phyloP scores from a whole-genome alignment of 2,329 filamentous ascomycete genomes.

The Keithomyces neogunnii region DNA sequence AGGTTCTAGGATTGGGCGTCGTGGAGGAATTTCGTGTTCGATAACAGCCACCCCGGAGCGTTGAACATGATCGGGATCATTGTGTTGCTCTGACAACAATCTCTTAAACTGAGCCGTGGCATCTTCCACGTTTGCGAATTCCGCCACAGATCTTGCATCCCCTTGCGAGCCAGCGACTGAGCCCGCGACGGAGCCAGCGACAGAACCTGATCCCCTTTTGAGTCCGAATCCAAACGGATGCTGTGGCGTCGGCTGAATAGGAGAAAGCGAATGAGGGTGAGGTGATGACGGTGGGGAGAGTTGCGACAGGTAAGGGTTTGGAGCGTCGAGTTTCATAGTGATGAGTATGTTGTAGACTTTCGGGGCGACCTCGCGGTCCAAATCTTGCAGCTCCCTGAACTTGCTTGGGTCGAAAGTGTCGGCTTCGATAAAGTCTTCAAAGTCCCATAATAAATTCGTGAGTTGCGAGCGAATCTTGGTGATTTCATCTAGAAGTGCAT shows the following conservation, averaged over 20 bases:
- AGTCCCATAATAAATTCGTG: slow-evolving; percentile 45
- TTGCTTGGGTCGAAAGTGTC: slow-evolving; percentile 43
- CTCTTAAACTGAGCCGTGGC: slow-evolving; percentile 20
- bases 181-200: slow-evolving; percentile 5
- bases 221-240: neutral
- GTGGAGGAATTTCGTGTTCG: slow-evolving; percentile 2
- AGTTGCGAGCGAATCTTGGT: slow-evolving; percentile 38
- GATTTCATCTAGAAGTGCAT: slow-evolving; percentile 35
- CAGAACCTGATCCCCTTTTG: slow-evolving; percentile 1
- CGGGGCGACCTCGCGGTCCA: slow-evolving; percentile 39
- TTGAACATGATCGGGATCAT: neutral
- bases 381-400: slow-evolving; percentile 38
- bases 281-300: slow-evolving; percentile 19
- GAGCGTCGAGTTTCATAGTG: slow-evolving; percentile 42
- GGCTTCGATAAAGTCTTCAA: slow-evolving; percentile 44
- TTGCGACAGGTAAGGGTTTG: slow-evolving; percentile 14
- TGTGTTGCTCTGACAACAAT: slow-evolving; percentile 12
- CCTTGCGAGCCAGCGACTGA: slow-evolving; percentile 3
- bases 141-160: slow-evolving; percentile 3
- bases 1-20: slow-evolving; percentile 15
- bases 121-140: slow-evolving; percentile 14
- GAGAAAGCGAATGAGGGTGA: slow-evolving; percentile 7
- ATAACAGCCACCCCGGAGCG: neutral
- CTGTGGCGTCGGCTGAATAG: slow-evolving; percentile 3
- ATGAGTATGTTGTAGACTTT: slow-evolving; percentile 42